phyloP scores from a whole-genome alignment of 257 asterid genomes.

The Henckelia pumila region DNA sequence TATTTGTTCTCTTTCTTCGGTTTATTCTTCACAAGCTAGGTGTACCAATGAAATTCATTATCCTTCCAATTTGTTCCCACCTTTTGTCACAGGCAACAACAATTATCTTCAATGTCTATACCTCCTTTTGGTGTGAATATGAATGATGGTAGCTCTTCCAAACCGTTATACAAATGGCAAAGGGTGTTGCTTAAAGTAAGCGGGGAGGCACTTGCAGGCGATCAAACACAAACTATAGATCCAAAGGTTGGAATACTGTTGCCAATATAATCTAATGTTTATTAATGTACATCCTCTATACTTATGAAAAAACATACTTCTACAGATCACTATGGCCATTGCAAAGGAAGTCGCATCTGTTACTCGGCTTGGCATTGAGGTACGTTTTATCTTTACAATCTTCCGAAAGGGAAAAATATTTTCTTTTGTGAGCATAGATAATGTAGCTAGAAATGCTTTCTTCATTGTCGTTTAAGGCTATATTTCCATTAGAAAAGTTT shows the following conservation, averaged over 20 bases:
- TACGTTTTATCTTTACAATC: constrained; percentile 24
- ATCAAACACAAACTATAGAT: constrained; percentile 81
- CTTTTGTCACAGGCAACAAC: constrained; percentile 43
- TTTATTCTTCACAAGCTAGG: constrained; percentile 3
- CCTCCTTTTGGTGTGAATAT: constrained; percentile 52
- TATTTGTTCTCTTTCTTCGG: constrained; percentile 6
- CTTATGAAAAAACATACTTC: constrained; percentile 20
- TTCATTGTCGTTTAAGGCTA: not conserved
- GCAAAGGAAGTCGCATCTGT: constrained; percentile 98
- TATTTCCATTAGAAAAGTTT: not conserved
- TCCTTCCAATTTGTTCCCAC: not conserved
- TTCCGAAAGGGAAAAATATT: not conserved
- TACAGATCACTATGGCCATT: constrained; percentile 85
- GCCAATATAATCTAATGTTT: constrained; percentile 1
- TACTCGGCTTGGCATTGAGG: constrained; percentile 92
- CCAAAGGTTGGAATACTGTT: constrained; percentile 65
- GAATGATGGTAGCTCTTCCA: constrained; percentile 46
- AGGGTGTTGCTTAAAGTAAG: constrained; percentile 98
- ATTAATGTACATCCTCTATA: constrained; percentile 2
- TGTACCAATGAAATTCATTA: not conserved
- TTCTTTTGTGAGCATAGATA: not conserved
- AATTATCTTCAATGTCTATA: constrained; percentile 41
- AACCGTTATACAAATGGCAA: constrained; percentile 70
- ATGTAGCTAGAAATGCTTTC: constrained; percentile 1
- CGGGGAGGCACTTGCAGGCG: constrained; percentile 99